These are phyloP conservation scores for Hygrocybe punicea DNA, from an alignment of 768 basidiomycete genomes.

Conservation along the genomic window DNA sequence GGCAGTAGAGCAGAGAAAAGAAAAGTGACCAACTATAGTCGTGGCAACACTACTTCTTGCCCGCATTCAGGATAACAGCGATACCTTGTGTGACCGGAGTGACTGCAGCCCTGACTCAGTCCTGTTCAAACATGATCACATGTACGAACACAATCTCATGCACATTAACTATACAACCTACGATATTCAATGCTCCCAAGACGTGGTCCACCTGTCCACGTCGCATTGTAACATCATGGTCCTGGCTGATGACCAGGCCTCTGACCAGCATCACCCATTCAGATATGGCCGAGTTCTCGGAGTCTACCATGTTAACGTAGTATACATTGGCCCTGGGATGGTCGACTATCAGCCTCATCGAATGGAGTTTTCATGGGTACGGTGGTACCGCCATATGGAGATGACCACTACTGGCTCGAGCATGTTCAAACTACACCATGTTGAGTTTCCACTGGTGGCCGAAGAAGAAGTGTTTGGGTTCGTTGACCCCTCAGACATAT, in stretches of 20 bases:
- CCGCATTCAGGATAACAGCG: not conserved
- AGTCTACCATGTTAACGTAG: not conserved
- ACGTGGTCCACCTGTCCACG: slow-evolving; percentile 31
- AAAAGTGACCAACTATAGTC: too few relatives aligned
- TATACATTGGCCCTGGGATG: too few relatives aligned
- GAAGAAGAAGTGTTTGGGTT: slow-evolving; percentile 34
- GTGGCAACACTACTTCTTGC: too few relatives aligned
- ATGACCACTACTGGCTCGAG: not conserved
- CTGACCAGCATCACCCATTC: slow-evolving; percentile 1
- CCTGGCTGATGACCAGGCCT: not conserved
- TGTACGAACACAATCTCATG: slow-evolving; percentile 22
- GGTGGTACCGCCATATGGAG: slow-evolving; percentile 1
- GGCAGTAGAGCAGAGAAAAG: too few relatives aligned
- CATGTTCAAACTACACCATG: slow-evolving; percentile 12
- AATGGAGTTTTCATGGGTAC: slow-evolving; percentile 9
- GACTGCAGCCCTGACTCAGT: slow-evolving; percentile 3
- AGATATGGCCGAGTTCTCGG: slow-evolving; percentile 7
- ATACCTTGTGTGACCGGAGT: slow-evolving; percentile 4
- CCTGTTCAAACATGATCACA: slow-evolving; percentile 14
- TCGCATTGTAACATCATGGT: not conserved
- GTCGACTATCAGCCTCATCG: not conserved
- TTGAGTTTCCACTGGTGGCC: slow-evolving; percentile 19
- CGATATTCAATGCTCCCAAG: slow-evolving; percentile 36
- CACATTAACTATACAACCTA: slow-evolving; percentile 43
- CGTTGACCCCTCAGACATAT: slow-evolving; percentile 32